A percentile compares a stretch with the other conserved stretches of the same genome.
These are phyloP conservation scores for Metarhizium album DNA, from an alignment of 2,329 filamentous ascomycete species.

Conservation along the genomic window DNA sequence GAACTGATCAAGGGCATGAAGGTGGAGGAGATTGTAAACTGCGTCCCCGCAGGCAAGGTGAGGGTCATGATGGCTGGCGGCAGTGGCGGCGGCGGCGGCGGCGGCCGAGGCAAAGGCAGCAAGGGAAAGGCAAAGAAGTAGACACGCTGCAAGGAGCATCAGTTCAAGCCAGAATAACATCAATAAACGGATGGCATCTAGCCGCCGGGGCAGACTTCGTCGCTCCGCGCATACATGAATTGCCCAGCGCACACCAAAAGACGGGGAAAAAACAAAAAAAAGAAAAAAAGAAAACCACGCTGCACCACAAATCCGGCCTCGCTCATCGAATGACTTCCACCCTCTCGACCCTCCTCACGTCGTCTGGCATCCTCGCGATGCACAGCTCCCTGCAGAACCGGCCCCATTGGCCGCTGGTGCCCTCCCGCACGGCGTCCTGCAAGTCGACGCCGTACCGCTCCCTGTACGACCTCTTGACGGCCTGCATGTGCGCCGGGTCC, in stretches of 20 bases:
- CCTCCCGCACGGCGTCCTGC: constrained; percentile 67
- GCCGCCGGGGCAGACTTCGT: background rate
- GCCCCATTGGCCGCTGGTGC: constrained; percentile 66
- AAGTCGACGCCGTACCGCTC: constrained; percentile 66
- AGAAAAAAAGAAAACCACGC: no score
- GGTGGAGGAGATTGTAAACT: constrained; percentile 70
- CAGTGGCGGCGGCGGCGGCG: constrained; percentile 29
- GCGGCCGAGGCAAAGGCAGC: constrained; percentile 26
- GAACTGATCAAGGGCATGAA: constrained; percentile 75
- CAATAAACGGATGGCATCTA: background rate
- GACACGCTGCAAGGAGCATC: background rate
- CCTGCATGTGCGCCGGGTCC: constrained; percentile 73
- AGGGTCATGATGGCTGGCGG: constrained; percentile 62
- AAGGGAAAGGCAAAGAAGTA: constrained; percentile 33
- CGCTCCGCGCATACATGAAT: background rate
- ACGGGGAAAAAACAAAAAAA: no score
- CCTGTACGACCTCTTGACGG: constrained; percentile 69
- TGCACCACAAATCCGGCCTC: background rate
- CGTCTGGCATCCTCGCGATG: constrained; percentile 48
- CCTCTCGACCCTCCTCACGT: constrained; percentile 39
- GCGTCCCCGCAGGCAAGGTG: constrained; percentile 69
- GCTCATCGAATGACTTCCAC: constrained; percentile 6
- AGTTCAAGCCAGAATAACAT: background rate
- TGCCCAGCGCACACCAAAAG: no score
- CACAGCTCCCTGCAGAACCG: constrained; percentile 64